Evolutionary conservation across 805 yeast genomes (phyloP), one percentile per base, ranked within the genome.

Genomic region (Pichia phayaonensis): DNA sequence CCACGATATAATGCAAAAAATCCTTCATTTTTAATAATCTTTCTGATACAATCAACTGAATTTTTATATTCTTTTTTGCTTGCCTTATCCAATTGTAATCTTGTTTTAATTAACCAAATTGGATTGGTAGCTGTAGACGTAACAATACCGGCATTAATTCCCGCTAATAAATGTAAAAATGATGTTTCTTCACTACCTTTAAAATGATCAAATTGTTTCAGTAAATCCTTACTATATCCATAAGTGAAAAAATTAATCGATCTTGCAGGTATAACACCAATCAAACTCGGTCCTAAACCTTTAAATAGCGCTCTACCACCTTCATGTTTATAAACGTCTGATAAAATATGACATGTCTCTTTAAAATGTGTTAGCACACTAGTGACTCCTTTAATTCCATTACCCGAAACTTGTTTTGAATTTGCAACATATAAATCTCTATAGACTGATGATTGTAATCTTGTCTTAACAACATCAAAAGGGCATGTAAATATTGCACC

Each of bases 81-180:
- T 3, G 86, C 77, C 63, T 84, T 86, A 66, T 94, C 99, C 47
- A 94, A 74, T 64, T 94, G 99, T 48, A 94, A 76, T 61, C 99
- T 76, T 0, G 99, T 94, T 69, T 94, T 94, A 53, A 94, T 83
- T 53, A 94, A 72, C 99, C 99, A 94, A 51, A 94, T 94, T 13
- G 99, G 99, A 65, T 94, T 94, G 0, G 99, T 94, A 15, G 90
- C 96, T 0, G 99, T 92, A 5, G 96, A 84, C 0, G 99, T 94
- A 18, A 84, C 92, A 63, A 92, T 73, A 5, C 99, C 99, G 0
- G 99, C 99, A 59, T 77, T 76, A 0, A 90, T 81, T 7, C 97
- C 99, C 1, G 97, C 81, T 39, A 81, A 62, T 49, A 95, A 71
- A 69, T 94, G 98, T 21, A 94, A 80, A 79, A 88, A 80, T 0